Conservation (phyloP, 2,329 filamentous ascomycete genomes). For the Xylaria sp. region DNA sequence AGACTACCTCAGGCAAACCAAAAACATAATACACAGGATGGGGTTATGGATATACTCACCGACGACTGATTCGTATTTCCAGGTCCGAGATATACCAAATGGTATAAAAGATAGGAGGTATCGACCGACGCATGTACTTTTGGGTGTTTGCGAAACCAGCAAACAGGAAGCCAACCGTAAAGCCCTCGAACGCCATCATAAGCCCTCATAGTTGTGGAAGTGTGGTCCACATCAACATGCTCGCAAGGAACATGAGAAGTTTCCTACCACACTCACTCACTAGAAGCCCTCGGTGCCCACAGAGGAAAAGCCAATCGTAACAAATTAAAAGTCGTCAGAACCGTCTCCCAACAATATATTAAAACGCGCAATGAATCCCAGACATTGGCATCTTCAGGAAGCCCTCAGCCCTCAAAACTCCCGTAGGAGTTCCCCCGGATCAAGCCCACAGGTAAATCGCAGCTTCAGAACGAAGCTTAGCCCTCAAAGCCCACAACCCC, state of each 20-base stretch:
- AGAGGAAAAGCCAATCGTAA: slow-evolving; percentile 49
- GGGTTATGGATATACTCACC: slow-evolving; percentile 47
- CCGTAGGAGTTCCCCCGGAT: slow-evolving; percentile 50
- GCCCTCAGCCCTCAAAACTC: slow-evolving; percentile 48
- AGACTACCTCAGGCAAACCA: slow-evolving; percentile 26
- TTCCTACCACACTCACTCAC: slow-evolving; percentile 49
- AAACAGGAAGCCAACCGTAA: slow-evolving; percentile 32
- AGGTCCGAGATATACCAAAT: slow-evolving; percentile 16
- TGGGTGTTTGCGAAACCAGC: slow-evolving; percentile 8
- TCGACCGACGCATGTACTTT: slow-evolving; percentile 27
- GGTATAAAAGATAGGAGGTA: slow-evolving; percentile 12
- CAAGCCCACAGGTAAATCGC: slow-evolving; percentile 67
- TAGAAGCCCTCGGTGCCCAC: slow-evolving; percentile 51
- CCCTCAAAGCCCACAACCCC: slow-evolving; percentile 65
- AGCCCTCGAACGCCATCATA: slow-evolving; percentile 51
- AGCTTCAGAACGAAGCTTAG: slow-evolving; percentile 56
- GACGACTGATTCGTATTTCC: slow-evolving; percentile 32
- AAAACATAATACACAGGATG: slow-evolving; percentile 21
- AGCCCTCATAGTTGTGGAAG: slow-evolving; percentile 49
- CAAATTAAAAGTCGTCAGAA: slow-evolving; percentile 17
- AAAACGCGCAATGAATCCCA: slow-evolving; percentile 38
- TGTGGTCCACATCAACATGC: slow-evolving; percentile 49
- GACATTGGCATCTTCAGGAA: slow-evolving; percentile 39
- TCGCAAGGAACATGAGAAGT: slow-evolving; percentile 43
- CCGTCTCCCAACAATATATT: slow-evolving; percentile 22